These are phyloP conservation scores for Cyclotella sp. DNA, from an alignment of 108 stramenopile species.

Conservation along the genomic window DNA sequence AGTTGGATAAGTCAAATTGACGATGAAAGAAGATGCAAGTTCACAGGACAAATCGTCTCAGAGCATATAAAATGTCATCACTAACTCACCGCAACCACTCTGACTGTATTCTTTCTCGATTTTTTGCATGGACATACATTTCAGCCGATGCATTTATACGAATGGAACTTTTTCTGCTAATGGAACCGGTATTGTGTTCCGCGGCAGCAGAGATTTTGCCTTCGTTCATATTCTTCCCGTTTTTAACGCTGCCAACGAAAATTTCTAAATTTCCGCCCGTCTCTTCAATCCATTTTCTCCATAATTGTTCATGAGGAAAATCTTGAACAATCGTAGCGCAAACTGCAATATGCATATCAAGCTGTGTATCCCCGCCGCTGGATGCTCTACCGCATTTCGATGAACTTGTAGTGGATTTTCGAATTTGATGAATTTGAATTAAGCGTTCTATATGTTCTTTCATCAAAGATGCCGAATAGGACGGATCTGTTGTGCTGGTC, in stretches of 20 bases:
- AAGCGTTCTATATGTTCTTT: slow-evolving; percentile 44
- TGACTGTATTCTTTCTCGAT: slow-evolving; percentile 42
- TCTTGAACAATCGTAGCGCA: slow-evolving; percentile 60
- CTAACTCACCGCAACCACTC: slow-evolving; percentile 43
- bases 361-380: neutral
- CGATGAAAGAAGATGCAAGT: too few species aligned
- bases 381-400: neutral
- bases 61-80: neutral
- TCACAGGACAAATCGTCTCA: neutral
- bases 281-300: slow-evolving; percentile 57
- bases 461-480: slow-evolving; percentile 37
- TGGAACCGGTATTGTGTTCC: neutral
- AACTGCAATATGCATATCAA: slow-evolving; percentile 47
- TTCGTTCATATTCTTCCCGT: neutral
- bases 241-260: neutral
- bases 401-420: slow-evolving; percentile 8
- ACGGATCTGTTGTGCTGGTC: slow-evolving; percentile 39
- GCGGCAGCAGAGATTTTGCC: neutral
- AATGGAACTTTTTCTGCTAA: neutral
- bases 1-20: neutral
- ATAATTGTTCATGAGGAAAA: slow-evolving; percentile 58
- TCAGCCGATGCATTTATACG: slow-evolving; percentile 33
- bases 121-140: slow-evolving; percentile 57
- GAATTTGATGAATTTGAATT: slow-evolving; percentile 40
- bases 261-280: slow-evolving; percentile 25